Conservation (phyloP, 2,329 filamentous ascomycete genomes). For the Aspergillus sp. region DNA sequence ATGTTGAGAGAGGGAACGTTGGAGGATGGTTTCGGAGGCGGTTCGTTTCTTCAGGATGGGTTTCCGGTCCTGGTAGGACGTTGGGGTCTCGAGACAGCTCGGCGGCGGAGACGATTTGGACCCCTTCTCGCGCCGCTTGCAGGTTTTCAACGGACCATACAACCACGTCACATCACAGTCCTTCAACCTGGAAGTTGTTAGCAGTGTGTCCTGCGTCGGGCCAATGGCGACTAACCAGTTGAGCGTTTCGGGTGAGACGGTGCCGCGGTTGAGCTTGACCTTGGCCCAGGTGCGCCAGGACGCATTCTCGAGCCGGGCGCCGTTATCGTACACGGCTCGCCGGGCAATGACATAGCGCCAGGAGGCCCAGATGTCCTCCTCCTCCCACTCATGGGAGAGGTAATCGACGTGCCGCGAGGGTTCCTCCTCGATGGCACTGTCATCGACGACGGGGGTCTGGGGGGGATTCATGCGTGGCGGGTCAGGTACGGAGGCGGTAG, state of each 20-base stretch:
- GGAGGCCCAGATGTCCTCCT: constrained; percentile 96
- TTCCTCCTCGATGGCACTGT: constrained; percentile 69
- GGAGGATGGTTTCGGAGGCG: constrained; percentile 93
- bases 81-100: constrained; percentile 58
- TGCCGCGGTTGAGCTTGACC: constrained; percentile 79
- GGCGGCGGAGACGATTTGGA: constrained; percentile 49
- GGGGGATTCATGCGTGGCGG: constrained; percentile 56
- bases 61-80: constrained; percentile 73
- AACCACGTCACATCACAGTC: constrained; percentile 98
- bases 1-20: constrained; percentile 81
- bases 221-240: constrained; percentile 69
- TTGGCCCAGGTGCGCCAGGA: constrained; percentile 98
- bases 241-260: constrained; percentile 83
- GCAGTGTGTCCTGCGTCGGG: not conserved
- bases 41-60: constrained; percentile 95
- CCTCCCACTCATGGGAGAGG: constrained; percentile 85
- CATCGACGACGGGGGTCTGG: constrained; percentile 69
- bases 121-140: constrained; percentile 54
- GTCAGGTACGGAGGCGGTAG: constrained; percentile 29
- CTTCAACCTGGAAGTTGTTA: constrained; percentile 67
- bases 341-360: constrained; percentile 91
- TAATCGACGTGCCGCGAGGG: constrained; percentile 93
- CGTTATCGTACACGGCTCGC: constrained; percentile 74
- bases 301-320: constrained; percentile 84
- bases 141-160: constrained; percentile 85